A percentile compares a stretch with the other conserved stretches of the same genome.
These are phyloP conservation scores for Umbelopsis isabellina DNA, from an alignment of 192 early-diverging fungal species.

Conservation along the genomic window DNA sequence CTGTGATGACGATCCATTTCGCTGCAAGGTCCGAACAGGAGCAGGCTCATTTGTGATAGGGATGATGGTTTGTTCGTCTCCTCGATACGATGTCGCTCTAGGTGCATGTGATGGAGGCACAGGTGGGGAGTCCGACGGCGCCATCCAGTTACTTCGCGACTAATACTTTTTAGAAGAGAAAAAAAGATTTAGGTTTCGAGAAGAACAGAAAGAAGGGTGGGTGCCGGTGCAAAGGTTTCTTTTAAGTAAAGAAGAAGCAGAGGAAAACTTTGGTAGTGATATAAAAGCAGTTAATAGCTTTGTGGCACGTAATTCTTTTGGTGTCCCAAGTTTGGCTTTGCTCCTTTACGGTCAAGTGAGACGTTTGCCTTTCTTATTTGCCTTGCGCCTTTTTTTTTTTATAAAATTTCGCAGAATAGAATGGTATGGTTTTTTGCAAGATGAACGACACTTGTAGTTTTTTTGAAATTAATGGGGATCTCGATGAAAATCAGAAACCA, in stretches of 20 bases:
- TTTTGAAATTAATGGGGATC: too few species aligned
- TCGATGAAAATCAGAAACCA: too few species aligned
- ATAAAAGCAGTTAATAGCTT: not conserved
- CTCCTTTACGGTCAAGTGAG: conserved; percentile 24
- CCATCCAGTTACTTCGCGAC: too few species aligned
- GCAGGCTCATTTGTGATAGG: not conserved
- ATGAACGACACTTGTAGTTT: not conserved
- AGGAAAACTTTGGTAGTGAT: not conserved
- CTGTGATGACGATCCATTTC: not conserved
- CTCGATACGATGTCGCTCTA: not conserved
- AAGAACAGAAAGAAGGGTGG: not conserved
- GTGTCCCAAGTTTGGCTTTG: conserved; percentile 21
- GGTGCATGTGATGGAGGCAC: conserved; percentile 1
- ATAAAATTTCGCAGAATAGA: not conserved
- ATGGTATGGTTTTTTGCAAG: not conserved
- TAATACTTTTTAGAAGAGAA: not conserved
- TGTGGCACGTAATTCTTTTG: conserved; percentile 23
- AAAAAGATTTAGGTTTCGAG: not conserved
- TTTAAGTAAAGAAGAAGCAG: not conserved
- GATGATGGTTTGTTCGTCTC: not conserved
- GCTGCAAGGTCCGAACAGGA: conserved; percentile 1
- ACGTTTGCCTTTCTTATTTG: conserved; percentile 17
- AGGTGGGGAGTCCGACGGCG: too few species aligned
- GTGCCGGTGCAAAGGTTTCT: not conserved
- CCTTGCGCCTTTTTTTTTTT: not conserved